Evolutionary conservation across 192 early-diverging fungal species (phyloP), one percentile per base, ranked within the genome.

Genomic region (Coemansia sp.): DNA sequence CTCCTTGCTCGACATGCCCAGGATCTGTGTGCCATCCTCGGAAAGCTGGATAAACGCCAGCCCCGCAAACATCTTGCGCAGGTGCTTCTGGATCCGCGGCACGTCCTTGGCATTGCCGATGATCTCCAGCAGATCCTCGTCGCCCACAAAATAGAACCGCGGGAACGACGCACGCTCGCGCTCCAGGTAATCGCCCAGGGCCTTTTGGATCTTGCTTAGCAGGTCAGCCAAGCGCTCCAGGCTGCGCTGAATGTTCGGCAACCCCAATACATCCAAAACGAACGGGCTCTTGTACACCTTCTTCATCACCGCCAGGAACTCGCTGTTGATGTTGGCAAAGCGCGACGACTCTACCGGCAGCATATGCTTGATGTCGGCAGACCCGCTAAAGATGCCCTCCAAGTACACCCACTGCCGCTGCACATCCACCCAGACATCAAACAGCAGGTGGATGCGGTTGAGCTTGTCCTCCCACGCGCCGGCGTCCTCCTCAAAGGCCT

Each of bases 61-160:
- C 31, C 95, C 97, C 9, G 95, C 92, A 85, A 99, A 99, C 94
- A 99, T 98, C 78, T 98, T 99, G 64, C 92, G 93, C 72, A 99
- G 85, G 63, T 99, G 97, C 58, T 96, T 97, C 60, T 98, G 93
- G 51, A 98, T 94, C 29, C 94, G 85, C 16, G 82, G 60, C 36
- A 98, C 83, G 54, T 98, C 95, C 64, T 96, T 94, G 57, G 86
- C 82, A 64, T 98, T 99, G 57, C 97, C 96, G 50, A 99, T 92
- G 47, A 99, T 96, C 77, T 99, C 95, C n/a, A 99, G 84, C 73
- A 99, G 57, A 76, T 99, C 97, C 71, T 99, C 97, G 60, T 99
- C 97, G 65, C 94, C 97, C 25, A 99, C 92, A 85, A 99, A 99
- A 80, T 99, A 99, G 80, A 99, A 99, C 9, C 97, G 88, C 25